A percentile compares a stretch with the other conserved stretches of the same genome.
Conservation (phyloP, 495 filamentous ascomycete species). For the Staphylotrichum tortipilum region DNA sequence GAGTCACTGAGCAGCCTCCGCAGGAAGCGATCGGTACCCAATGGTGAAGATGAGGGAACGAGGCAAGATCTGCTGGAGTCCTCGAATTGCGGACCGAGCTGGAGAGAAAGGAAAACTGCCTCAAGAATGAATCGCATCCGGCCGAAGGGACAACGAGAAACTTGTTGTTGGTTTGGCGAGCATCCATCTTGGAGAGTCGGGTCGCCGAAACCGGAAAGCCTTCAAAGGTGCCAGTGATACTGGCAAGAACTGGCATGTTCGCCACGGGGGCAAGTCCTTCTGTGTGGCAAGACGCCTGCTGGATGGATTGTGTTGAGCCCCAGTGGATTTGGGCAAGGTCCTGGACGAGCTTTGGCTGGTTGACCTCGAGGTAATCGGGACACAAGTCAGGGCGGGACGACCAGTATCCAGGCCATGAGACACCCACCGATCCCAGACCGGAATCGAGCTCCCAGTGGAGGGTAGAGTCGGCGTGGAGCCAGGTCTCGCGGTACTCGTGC, state of each 20-base stretch:
- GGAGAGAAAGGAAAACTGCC: conserved; percentile 5
- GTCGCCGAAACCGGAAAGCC: not conserved
- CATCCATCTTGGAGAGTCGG: not conserved
- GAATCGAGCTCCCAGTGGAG: not conserved
- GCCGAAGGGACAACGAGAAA: conserved; percentile 7
- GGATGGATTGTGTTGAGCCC: not conserved
- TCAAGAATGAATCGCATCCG: conserved; percentile 9
- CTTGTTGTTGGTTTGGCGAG: not conserved
- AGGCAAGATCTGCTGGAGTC: not conserved
- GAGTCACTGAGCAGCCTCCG: not conserved
- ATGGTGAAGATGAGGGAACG: conserved; percentile 1
- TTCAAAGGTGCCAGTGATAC: not conserved
- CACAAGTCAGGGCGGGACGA: not conserved
- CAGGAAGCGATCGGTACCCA: conserved; percentile 3
- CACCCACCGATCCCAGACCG: not conserved
- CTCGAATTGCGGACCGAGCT: not conserved
- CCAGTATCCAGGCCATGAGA: conserved; percentile 7
- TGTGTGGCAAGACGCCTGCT: not conserved
- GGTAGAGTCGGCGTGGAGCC: conserved; percentile 32
- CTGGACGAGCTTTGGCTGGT: too few relatives aligned
- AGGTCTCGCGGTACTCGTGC: conserved; percentile 44
- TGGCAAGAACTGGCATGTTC: conserved; percentile 3
- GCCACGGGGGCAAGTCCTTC: not conserved
- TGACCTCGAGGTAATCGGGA: not conserved
- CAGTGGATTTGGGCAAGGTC: not conserved